phyloP scores from a whole-genome alignment of 2,329 filamentous ascomycete species.

The Sarocladium strictum region DNA sequence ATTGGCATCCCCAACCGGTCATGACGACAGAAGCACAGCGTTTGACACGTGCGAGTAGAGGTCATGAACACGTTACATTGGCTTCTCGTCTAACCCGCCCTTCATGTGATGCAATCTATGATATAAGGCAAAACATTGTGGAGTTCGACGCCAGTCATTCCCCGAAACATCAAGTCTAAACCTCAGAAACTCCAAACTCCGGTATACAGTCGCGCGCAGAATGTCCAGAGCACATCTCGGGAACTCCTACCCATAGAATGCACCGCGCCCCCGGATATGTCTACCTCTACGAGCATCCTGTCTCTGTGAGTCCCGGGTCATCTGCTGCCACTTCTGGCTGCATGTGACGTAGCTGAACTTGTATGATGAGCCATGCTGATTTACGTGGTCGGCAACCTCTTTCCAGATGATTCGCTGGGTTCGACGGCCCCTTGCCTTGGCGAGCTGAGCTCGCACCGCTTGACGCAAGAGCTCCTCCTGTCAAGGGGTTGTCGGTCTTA shows the following conservation, averaged over 20 bases:
- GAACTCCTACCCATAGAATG: background rate
- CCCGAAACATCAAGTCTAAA: too few species aligned
- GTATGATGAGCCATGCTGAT: conserved; percentile 47
- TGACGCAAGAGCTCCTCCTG: conserved; percentile 30
- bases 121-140: too few species aligned
- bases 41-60: too few species aligned
- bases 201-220: too few species aligned
- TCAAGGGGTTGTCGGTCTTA: background rate
- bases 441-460: conserved; percentile 18
- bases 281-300: background rate
- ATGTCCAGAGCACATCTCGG: too few species aligned
- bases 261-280: background rate
- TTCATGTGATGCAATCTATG: background rate
- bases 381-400: conserved; percentile 48
- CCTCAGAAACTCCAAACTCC: too few species aligned
- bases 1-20: conserved; percentile 23
- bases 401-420: conserved; percentile 48
- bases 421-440: conserved; percentile 8
- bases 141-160: too few species aligned
- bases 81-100: background rate
- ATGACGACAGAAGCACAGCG: background rate
- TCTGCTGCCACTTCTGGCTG: conserved; percentile 7
- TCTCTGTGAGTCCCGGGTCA: background rate
- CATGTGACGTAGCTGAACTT: conserved; percentile 31
- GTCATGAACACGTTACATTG: background rate